Percentiles rank a stretch among this genome's conserved stretches.
phyloP scores from a whole-genome alignment of 371 early-diverging fungal genomes.

The Apophysomyces elegans region DNA sequence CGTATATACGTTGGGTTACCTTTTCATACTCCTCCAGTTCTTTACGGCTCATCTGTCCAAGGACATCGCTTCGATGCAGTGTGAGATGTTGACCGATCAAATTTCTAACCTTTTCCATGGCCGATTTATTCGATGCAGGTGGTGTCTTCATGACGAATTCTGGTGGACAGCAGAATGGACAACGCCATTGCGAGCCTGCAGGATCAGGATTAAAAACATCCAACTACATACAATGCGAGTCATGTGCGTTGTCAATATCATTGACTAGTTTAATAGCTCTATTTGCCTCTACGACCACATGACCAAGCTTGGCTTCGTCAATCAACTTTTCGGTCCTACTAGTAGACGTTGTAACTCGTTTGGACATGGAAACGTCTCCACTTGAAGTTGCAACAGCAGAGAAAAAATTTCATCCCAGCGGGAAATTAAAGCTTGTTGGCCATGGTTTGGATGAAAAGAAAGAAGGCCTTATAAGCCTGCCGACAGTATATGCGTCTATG shows the following conservation, averaged over 20 bases:
- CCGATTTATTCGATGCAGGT: not conserved
- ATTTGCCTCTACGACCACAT: not conserved
- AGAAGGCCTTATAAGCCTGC: not conserved
- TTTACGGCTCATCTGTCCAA: not conserved
- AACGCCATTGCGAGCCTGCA: not conserved
- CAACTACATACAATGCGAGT: not conserved
- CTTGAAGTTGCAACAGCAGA: not conserved
- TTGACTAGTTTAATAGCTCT: not conserved
- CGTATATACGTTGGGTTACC: not conserved
- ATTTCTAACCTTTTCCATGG: not conserved
- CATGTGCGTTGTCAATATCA: not conserved
- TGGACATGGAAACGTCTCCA: slow-evolving; percentile 3
- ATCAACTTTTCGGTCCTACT: not conserved
- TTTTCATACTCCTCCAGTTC: not conserved
- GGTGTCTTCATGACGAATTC: not conserved
- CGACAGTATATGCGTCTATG: too few species aligned
- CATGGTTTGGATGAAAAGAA: not conserved
- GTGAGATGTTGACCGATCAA: not conserved
- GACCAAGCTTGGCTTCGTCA: slow-evolving; percentile 1
- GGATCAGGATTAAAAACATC: not conserved
- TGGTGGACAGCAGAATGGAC: slow-evolving; percentile 6
- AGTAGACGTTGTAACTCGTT: not conserved
- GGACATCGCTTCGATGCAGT: slow-evolving; percentile 1
- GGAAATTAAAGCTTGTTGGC: not conserved
- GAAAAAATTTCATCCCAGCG: not conserved